Evolutionary conservation across 768 basidiomycete genomes (phyloP).

Genomic region (Rhizopogon sp.): DNA sequence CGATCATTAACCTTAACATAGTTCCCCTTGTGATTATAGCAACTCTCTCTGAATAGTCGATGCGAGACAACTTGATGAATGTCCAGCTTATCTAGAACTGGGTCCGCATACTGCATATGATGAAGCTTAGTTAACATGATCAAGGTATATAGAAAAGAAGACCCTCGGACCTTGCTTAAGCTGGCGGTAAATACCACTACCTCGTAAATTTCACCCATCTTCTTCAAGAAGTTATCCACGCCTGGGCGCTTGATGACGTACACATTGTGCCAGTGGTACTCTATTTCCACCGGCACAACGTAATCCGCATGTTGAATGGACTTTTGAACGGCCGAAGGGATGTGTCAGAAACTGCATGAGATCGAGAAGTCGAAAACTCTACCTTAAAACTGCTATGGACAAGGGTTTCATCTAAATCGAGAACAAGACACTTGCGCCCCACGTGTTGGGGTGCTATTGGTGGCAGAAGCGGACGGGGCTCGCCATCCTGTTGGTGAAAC

Average conservation of each 20-base stretch:
- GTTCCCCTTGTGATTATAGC: constrained; percentile 98
- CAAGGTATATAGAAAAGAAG: not conserved
- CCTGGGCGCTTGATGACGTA: constrained; percentile 99
- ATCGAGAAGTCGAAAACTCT: constrained; percentile 8
- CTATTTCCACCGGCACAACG: constrained; percentile 98
- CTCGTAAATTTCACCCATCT: constrained; percentile 99
- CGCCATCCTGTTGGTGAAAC: constrained; percentile 60
- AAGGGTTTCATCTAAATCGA: constrained; percentile 96
- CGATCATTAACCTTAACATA: constrained; percentile 83
- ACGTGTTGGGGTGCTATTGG: constrained; percentile 74
- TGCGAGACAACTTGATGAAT: constrained; percentile 89
- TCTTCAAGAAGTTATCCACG: constrained; percentile 93
- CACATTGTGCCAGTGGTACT: constrained; percentile 97
- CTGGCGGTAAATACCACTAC: constrained; percentile 98
- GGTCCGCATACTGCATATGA: constrained; percentile 83
- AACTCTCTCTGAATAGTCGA: constrained; percentile 94
- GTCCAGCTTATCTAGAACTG: constrained; percentile 96
- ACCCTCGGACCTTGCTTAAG: constrained; percentile 78
- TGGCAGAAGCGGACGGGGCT: constrained; percentile 82
- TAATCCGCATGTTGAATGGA: constrained; percentile 94
- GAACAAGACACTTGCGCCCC: constrained; percentile 92
- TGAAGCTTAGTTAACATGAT: constrained; percentile 6
- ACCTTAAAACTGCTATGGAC: constrained; percentile 99
- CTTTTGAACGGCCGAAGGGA: constrained; percentile 34
- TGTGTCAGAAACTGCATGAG: constrained; percentile 8